Percentiles rank a stretch among this genome's conserved stretches.
These are phyloP conservation scores for Postia placenta DNA, from an alignment of 768 basidiomycete genomes.

Conservation along the genomic window DNA sequence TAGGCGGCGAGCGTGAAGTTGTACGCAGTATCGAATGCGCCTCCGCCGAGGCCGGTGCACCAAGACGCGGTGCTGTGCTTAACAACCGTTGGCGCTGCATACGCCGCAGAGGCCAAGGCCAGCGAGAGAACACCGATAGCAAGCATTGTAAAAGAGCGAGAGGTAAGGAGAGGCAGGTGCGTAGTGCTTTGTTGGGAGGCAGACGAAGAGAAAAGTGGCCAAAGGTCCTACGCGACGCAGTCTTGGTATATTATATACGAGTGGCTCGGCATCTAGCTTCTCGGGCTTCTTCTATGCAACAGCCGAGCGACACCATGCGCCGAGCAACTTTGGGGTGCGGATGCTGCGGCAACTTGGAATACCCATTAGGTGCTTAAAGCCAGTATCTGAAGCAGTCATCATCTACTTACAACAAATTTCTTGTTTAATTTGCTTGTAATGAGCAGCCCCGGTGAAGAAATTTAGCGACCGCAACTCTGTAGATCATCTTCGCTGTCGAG, in stretches of 20 bases:
- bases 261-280: neutral
- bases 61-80: neutral
- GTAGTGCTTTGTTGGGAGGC: neutral
- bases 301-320: neutral
- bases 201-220: neutral
- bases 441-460: too few species aligned
- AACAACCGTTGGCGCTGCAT: neutral
- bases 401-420: too few species aligned
- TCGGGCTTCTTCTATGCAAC: neutral
- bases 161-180: neutral
- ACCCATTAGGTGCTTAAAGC: too few species aligned
- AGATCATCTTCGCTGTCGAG: too few species aligned
- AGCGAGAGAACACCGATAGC: neutral
- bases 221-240: neutral
- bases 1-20: conserved; percentile 41
- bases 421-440: too few species aligned
- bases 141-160: neutral
- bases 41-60: conserved; percentile 9
- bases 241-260: neutral
- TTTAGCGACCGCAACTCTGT: too few species aligned
- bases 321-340: neutral
- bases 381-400: too few species aligned
- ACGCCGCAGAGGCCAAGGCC: neutral
- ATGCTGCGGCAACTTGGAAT: neutral
- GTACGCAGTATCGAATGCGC: conserved; percentile 19